Base-by-base conservation (phyloP, 805 yeast genomes). In the Saccharomycopsis sp. region DNA sequence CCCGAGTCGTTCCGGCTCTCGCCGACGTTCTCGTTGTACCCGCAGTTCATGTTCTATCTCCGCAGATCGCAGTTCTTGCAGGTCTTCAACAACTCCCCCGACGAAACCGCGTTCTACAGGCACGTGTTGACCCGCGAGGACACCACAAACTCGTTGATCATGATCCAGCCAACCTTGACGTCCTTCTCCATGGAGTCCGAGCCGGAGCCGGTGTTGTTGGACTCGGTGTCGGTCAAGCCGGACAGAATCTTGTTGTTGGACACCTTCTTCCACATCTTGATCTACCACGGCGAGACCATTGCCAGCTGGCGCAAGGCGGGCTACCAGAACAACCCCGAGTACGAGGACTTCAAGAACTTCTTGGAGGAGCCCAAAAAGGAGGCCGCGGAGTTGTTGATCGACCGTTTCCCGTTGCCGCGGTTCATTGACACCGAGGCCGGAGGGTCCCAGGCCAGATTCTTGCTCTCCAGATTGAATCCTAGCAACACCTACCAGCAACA, bases 371-470 rank as follows among this genome's bases (percentile, higher is more conserved):
- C 90, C 16, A 80, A 83, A 64, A 69, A 72, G 57, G 89, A 84
- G 64, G 89, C 89, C 9, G 82, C 85, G 60, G 84, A 81, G 53
- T 74, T 85, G 37, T 72, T 84, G 46, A 74, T 81, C 60, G 89
- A 84, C 64, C 71, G 90, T 64, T 84, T 81, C 73, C 90, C 90
- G 55, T 74, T 84, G 61, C 90, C 90, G 3, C 74, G 90, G 64
- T 84, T 83, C 63, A 82, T 84, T 55, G 89, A 84, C 66, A 82
- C 88, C 24, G 88, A 84, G 64, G 89, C 84, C 67, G 89, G 89
- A 56, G 89, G 89, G 2, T 83, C 89, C 0, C 90, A 84, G 66
- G 89, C 89, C 0, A 76, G 90, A 69, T 84, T 84, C 67, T 73
- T 84, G 57, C 81, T 81, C 76, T 84, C 89, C 2, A 84, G 84